These are phyloP conservation scores for Boletus fagicola DNA, from an alignment of 768 basidiomycete genomes.

Conservation along the genomic window DNA sequence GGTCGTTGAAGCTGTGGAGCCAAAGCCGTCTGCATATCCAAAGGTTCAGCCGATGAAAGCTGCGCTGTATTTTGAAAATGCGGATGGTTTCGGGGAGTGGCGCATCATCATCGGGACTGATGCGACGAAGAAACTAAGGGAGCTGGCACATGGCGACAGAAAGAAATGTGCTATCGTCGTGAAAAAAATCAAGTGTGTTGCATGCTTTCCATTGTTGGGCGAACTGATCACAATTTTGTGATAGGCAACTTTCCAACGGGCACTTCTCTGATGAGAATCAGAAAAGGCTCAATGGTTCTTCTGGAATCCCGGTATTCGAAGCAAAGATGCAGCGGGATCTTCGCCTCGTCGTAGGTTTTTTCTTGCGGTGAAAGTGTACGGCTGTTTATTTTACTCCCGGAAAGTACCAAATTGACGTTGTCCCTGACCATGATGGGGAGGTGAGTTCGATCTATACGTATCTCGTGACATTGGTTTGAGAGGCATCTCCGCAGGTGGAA, in stretches of 20 bases:
- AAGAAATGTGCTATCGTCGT: slow-evolving; percentile 52
- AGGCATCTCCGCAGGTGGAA: slow-evolving; percentile 32
- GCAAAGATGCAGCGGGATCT: slow-evolving; percentile 62
- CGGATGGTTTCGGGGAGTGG: slow-evolving; percentile 65
- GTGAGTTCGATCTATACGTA: slow-evolving; percentile 16
- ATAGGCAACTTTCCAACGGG: slow-evolving; percentile 66
- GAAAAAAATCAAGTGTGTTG: slow-evolving; percentile 64
- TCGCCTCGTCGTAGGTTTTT: slow-evolving; percentile 45
- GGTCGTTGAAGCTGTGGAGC: background rate
- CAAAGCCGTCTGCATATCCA: slow-evolving; percentile 34
- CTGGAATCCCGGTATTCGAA: slow-evolving; percentile 60
- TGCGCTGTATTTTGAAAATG: slow-evolving; percentile 57
- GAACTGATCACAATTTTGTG: background rate
- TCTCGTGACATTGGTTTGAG: background rate
- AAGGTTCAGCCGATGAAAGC: slow-evolving; percentile 58
- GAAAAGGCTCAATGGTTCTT: slow-evolving; percentile 49
- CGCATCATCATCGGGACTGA: slow-evolving; percentile 51
- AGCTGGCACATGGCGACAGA: slow-evolving; percentile 42
- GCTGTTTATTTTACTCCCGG: slow-evolving; percentile 6
- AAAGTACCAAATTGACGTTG: slow-evolving; percentile 51
- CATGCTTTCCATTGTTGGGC: background rate
- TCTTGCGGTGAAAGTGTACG: background rate
- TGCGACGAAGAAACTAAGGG: slow-evolving; percentile 50
- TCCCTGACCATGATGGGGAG: slow-evolving; percentile 34
- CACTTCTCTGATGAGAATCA: slow-evolving; percentile 71